Percentiles rank a stretch among this genome's conserved stretches.
Evolutionary conservation across 371 early-diverging fungal species (phyloP).

Genomic region (Lichtheimia ramosa): DNA sequence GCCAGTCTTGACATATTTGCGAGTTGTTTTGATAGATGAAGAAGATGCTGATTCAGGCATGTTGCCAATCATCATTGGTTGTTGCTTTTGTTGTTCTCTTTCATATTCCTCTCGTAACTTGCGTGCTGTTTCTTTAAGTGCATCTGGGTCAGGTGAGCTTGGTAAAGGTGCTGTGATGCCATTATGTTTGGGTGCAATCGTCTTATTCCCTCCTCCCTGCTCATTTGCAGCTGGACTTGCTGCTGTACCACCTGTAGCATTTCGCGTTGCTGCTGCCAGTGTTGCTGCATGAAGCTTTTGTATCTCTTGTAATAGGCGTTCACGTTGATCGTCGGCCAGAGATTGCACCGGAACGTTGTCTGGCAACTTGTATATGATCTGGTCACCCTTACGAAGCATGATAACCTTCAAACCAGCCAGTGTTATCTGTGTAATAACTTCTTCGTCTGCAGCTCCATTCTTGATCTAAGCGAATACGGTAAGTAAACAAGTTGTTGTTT

Average conservation of each 20-base stretch:
- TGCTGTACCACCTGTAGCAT: conserved; percentile 3
- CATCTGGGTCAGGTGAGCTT: conserved; percentile 19
- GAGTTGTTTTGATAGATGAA: conserved; percentile 41
- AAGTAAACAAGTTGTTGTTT: too few relatives aligned
- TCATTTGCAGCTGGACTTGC: conserved; percentile 7
- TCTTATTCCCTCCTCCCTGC: conserved; percentile 8
- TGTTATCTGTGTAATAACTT: conserved; percentile 55
- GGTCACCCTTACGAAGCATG: conserved; percentile 60
- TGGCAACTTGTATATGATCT: conserved; percentile 63
- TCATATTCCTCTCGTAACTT: conserved; percentile 41
- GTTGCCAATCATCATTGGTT: conserved; percentile 9
- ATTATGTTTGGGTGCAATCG: conserved; percentile 34
- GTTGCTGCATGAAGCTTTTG: conserved; percentile 54
- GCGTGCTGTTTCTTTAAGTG: conserved; percentile 37
- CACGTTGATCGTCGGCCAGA: conserved; percentile 49
- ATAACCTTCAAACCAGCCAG: conserved; percentile 61
- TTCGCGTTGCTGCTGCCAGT: conserved; percentile 42
- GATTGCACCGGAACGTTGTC: conserved; percentile 60
- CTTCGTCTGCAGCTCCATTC: conserved; percentile 30
- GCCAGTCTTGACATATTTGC: conserved; percentile 66
- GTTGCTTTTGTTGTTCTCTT: conserved; percentile 20
- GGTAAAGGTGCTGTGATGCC: conserved; percentile 27
- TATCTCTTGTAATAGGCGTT: conserved; percentile 51
- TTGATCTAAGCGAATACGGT: background rate
- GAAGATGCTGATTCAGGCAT: too few relatives aligned